phyloP scores from a whole-genome alignment of 83 land plant species.

The Picea engelmannii region DNA sequence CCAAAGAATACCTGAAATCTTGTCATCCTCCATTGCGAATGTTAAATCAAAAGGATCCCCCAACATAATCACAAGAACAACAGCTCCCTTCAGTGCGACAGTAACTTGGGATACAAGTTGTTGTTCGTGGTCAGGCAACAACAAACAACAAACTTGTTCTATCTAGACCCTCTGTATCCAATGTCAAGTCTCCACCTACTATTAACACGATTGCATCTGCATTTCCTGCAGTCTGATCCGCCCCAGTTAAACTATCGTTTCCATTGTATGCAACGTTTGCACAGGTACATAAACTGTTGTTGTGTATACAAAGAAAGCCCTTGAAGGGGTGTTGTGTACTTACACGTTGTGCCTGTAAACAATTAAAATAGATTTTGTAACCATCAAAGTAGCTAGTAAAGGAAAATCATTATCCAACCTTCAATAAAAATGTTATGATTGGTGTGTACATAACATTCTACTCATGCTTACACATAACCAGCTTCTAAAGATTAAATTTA shows the following conservation, averaged over 20 bases:
- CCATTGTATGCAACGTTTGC: too few species aligned
- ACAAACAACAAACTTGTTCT: slow-evolving; percentile 21
- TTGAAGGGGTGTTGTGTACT: too few species aligned
- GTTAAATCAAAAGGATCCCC: slow-evolving; percentile 25
- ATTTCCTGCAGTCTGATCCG: slow-evolving; percentile 35
- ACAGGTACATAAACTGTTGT: too few species aligned
- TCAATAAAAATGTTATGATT: too few species aligned
- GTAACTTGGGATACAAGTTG: slow-evolving; percentile 49
- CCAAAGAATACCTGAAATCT: slow-evolving; percentile 40
- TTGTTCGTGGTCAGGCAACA: slow-evolving; percentile 71
- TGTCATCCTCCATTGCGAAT: slow-evolving; percentile 18
- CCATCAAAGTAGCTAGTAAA: too few species aligned
- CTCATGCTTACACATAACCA: too few species aligned
- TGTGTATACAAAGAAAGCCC: too few species aligned
- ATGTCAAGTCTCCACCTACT: slow-evolving; percentile 1
- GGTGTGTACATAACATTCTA: too few species aligned
- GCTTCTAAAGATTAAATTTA: too few species aligned
- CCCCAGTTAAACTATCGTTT: slow-evolving; percentile 7
- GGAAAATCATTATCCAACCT: too few species aligned
- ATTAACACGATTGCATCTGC: neutral
- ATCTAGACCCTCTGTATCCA: neutral
- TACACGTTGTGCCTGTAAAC: too few species aligned
- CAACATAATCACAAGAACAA: slow-evolving; percentile 60
- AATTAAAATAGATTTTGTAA: too few species aligned
- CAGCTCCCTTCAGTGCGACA: slow-evolving; percentile 33